A percentile compares a stretch with the other conserved stretches of the same genome.
Evolutionary conservation across 768 basidiomycete genomes (phyloP).

Genomic region (Tricholoma sp.): DNA sequence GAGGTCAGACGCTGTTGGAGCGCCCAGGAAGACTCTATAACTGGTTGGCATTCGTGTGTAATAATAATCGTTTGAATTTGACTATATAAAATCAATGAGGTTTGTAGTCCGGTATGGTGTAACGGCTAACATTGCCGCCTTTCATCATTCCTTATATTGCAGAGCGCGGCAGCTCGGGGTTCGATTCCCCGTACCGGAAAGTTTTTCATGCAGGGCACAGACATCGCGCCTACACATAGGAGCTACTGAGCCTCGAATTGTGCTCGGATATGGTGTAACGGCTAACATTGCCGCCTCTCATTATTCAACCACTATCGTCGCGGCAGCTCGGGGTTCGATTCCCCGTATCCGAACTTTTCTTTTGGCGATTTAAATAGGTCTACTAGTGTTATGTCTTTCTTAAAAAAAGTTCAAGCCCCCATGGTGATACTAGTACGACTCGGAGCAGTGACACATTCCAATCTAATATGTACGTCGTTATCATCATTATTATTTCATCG

Average conservation of each 20-base stretch:
- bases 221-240: no score
- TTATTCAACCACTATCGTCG: slow-evolving; percentile 13
- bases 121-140: slow-evolving; percentile 59
- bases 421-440: no score
- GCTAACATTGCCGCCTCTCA: slow-evolving; percentile 65
- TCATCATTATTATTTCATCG: no score
- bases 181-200: slow-evolving; percentile 53
- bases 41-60: background rate
- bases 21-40: slow-evolving; percentile 53
- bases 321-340: slow-evolving; percentile 55
- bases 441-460: no score
- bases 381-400: no score
- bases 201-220: no score
- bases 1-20: slow-evolving; percentile 33
- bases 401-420: no score
- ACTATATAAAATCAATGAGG: no score
- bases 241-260: no score
- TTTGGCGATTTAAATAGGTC: no score
- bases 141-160: slow-evolving; percentile 26
- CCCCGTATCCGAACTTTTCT: slow-evolving; percentile 42
- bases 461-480: no score
- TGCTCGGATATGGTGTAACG: slow-evolving; percentile 50
- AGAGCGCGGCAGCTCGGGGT: slow-evolving; percentile 50
- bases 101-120: slow-evolving; percentile 46
- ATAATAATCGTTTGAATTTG: no score